Evolutionary conservation across 2,329 filamentous ascomycete species (phyloP).

Genomic region (Sclerotinia spermophila): DNA sequence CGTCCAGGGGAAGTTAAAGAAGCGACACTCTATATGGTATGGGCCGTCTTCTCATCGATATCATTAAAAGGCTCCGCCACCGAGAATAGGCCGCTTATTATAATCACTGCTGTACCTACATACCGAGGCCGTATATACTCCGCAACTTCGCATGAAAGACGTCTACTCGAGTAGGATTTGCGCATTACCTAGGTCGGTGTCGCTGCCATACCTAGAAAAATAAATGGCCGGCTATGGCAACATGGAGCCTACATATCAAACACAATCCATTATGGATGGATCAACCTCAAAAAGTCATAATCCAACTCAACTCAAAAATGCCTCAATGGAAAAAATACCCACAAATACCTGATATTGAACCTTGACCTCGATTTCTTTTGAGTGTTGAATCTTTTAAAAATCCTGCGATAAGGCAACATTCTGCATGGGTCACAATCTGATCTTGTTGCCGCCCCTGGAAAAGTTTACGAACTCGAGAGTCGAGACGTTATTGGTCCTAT

Average conservation of each 20-base stretch:
- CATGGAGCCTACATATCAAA: conserved; percentile 8
- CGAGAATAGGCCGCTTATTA: conserved; percentile 10
- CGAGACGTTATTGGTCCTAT: conserved; percentile 1
- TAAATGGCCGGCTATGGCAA: neutral
- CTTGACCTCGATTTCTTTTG: neutral
- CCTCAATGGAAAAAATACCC: neutral
- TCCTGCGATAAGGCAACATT: conserved; percentile 4
- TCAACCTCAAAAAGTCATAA: neutral
- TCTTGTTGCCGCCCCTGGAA: neutral
- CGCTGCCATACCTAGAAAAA: neutral
- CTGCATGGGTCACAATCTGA: conserved; percentile 5
- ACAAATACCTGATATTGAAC: neutral
- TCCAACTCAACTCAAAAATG: neutral
- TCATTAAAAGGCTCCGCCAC: neutral
- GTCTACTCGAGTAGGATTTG: neutral
- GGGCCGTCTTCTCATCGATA: neutral
- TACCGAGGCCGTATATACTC: neutral
- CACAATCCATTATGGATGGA: neutral
- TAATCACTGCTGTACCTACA: neutral
- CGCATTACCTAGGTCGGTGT: neutral
- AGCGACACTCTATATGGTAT: neutral
- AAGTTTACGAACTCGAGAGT: neutral
- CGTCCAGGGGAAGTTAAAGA: neutral
- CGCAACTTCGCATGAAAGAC: conserved; percentile 1
- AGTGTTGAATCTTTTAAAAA: neutral